A percentile compares a stretch with the other conserved stretches of the same genome.
phyloP scores from a whole-genome alignment of 2,329 filamentous ascomycete genomes.

The Diaporthe destruens region DNA sequence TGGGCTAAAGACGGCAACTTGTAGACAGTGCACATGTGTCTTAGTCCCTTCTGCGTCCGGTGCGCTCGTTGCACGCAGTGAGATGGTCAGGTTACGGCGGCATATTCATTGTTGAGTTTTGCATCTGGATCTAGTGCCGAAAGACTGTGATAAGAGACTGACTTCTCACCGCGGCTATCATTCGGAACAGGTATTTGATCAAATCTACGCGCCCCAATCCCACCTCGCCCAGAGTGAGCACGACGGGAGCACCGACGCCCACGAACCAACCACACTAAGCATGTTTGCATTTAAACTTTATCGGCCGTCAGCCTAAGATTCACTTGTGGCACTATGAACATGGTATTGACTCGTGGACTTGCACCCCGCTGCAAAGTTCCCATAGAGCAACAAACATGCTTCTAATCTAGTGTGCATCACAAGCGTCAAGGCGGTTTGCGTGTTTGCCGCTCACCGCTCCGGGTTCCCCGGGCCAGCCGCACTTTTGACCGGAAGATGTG shows the following conservation, averaged over 20 bases:
- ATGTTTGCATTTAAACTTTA: constrained; percentile 1
- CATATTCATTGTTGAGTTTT: not conserved
- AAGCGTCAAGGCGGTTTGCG: not conserved
- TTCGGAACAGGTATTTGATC: not conserved
- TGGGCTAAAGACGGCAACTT: too few species aligned
- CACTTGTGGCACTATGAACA: not conserved
- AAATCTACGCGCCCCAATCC: not conserved
- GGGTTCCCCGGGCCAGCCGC: not conserved
- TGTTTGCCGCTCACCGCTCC: constrained; percentile 5
- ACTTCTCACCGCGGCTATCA: not conserved
- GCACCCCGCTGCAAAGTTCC: not conserved
- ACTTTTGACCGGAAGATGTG: not conserved
- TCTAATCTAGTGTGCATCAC: not conserved
- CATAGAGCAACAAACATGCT: too few species aligned
- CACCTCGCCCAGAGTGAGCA: not conserved
- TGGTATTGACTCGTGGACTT: constrained; percentile 13
- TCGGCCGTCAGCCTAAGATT: not conserved
- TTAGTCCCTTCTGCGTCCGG: not conserved
- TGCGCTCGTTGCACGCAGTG: not conserved
- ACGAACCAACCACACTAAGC: not conserved
- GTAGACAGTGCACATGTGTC: not conserved
- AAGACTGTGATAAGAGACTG: not conserved
- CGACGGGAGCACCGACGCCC: not conserved
- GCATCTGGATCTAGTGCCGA: not conserved
- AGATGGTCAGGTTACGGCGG: not conserved